These are phyloP conservation scores for Penicillium sp. DNA, from an alignment of 2,329 filamentous ascomycete species.

Conservation along the genomic window DNA sequence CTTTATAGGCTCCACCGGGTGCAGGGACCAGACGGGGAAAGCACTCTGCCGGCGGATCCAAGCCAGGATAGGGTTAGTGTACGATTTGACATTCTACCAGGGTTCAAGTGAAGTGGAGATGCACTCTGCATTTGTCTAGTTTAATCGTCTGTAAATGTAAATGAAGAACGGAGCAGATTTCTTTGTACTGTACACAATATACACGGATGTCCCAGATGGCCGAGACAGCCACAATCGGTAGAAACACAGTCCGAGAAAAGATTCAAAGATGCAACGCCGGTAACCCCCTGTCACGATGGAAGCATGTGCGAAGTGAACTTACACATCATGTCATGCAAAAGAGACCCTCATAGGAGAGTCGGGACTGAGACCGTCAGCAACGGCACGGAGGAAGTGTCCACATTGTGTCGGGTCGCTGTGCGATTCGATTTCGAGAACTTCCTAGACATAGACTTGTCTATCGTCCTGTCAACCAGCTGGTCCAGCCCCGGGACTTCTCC, in stretches of 20 bases:
- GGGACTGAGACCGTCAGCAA: too few relatives aligned
- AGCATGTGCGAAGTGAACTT: slow-evolving; percentile 16
- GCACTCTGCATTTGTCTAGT: too few relatives aligned
- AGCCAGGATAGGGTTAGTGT: slow-evolving; percentile 5
- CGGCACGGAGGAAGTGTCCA: too few relatives aligned
- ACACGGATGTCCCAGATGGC: slow-evolving; percentile 13
- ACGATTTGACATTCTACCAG: too few relatives aligned
- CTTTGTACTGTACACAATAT: slow-evolving; percentile 35
- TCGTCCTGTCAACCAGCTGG: slow-evolving; percentile 37
- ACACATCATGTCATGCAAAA: slow-evolving; percentile 22
- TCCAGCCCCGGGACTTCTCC: slow-evolving; percentile 36
- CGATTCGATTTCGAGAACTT: neutral
- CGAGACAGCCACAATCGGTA: slow-evolving; percentile 12
- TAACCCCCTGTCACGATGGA: slow-evolving; percentile 27
- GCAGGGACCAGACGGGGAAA: slow-evolving; percentile 12
- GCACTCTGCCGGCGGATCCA: slow-evolving; percentile 13
- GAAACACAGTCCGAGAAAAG: slow-evolving; percentile 20
- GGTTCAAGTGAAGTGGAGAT: too few relatives aligned
- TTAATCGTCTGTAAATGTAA: too few relatives aligned
- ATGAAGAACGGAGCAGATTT: slow-evolving; percentile 17
- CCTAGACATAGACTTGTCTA: slow-evolving; percentile 12
- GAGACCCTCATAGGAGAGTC: too few relatives aligned
- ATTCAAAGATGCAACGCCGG: slow-evolving; percentile 29
- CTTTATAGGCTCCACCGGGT: slow-evolving; percentile 7
- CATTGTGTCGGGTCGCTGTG: neutral